Percentiles rank a stretch among this genome's conserved stretches.
Conservation (phyloP, 2,329 filamentous ascomycete genomes). For the Botryosphaeria dothidea region DNA sequence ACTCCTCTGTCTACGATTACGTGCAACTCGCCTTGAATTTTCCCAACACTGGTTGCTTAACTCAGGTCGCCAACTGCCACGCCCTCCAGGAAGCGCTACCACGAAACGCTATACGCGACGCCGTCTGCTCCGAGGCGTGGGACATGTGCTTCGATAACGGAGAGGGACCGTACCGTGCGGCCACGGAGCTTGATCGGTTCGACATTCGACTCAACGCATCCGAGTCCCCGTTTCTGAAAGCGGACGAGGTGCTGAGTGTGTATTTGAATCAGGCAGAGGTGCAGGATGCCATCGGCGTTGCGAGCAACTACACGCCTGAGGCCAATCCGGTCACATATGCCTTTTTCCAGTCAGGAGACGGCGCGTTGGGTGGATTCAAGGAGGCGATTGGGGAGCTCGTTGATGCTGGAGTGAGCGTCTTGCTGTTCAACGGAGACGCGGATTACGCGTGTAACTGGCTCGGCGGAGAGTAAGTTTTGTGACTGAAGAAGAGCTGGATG, state of each 20-base stretch:
- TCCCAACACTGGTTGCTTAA: slow-evolving; percentile 54
- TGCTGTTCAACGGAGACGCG: slow-evolving; percentile 37
- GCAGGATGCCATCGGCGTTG: slow-evolving; percentile 63
- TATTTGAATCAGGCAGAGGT: slow-evolving; percentile 62
- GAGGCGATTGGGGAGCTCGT: slow-evolving; percentile 44
- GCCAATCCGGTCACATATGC: slow-evolving; percentile 50
- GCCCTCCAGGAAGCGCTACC: slow-evolving; percentile 42
- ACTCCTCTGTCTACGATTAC: slow-evolving; percentile 46
- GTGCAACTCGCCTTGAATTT: slow-evolving; percentile 47
- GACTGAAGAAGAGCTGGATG: slow-evolving; percentile 18
- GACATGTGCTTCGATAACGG: slow-evolving; percentile 41
- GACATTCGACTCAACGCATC: slow-evolving; percentile 53
- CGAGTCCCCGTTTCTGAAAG: slow-evolving; percentile 55
- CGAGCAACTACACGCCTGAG: slow-evolving; percentile 60
- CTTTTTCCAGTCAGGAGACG: slow-evolving; percentile 54
- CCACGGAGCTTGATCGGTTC: slow-evolving; percentile 51
- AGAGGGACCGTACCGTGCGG: slow-evolving; percentile 24
- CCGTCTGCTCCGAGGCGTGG: slow-evolving; percentile 27
- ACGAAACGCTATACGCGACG: background rate
- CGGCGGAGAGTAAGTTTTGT: slow-evolving; percentile 30
- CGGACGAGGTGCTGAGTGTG: slow-evolving; percentile 43
- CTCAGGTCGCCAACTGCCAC: slow-evolving; percentile 51
- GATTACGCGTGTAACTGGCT: slow-evolving; percentile 41
- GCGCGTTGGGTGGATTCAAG: slow-evolving; percentile 62
- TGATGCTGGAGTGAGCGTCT: slow-evolving; percentile 38